Evolutionary conservation across 352 stramenopile species (phyloP).

Genomic region (Aphanomyces cochlioides): DNA sequence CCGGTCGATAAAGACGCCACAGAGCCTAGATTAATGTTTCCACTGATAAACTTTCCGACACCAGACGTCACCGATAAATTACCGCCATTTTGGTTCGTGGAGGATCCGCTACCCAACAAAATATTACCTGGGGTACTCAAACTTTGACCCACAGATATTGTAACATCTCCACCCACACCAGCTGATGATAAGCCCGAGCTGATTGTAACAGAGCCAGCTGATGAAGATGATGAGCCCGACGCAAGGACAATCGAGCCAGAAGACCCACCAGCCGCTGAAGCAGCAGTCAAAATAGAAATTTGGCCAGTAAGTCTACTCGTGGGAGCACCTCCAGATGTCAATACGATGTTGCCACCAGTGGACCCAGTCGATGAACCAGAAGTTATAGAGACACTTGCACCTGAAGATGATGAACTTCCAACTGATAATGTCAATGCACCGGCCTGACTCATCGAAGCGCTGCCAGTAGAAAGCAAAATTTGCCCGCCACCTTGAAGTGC

Average conservation of each 20-base stretch:
- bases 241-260: constrained; percentile 1
- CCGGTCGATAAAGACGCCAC: neutral
- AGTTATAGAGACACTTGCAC: neutral
- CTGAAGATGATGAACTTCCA: neutral
- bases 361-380: neutral
- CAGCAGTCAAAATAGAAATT: neutral
- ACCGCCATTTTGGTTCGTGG: constrained; percentile 6
- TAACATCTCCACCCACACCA: constrained; percentile 36
- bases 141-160: constrained; percentile 33
- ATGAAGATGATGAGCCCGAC: constrained; percentile 29
- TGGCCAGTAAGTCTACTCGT: constrained; percentile 2
- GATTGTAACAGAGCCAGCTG: constrained; percentile 33
- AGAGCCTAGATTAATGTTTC: neutral
- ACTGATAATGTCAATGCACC: neutral
- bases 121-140: constrained; percentile 22
- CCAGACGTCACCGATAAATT: constrained; percentile 6
- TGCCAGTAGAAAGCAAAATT: constrained; percentile 9
- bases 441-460: constrained; percentile 3
- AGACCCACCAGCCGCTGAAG: neutral
- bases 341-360: constrained; percentile 2
- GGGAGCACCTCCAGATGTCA: constrained; percentile 4
- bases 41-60: neutral
- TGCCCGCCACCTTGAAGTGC: constrained; percentile 1
- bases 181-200: constrained; percentile 33
- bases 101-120: neutral